Evolutionary conservation across 2,329 filamentous ascomycete genomes (phyloP).

Genomic region (Pseudogymnoascus sp.): DNA sequence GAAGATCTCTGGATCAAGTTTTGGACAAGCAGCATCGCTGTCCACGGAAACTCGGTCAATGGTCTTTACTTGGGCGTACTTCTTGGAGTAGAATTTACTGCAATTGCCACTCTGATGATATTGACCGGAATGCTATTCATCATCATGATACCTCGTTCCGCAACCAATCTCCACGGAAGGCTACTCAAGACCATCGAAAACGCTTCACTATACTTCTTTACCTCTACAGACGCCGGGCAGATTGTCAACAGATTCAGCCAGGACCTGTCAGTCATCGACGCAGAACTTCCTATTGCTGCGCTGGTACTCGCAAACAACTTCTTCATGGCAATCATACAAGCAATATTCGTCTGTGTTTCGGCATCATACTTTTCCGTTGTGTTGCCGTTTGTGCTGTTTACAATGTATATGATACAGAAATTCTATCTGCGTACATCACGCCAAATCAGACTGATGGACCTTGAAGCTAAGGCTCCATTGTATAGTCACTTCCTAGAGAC

Average conservation of each 20-base stretch:
- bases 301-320: conserved; percentile 26
- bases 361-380: conserved; percentile 39
- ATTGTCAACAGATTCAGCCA: conserved; percentile 40
- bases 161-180: conserved; percentile 39
- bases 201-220: conserved; percentile 37
- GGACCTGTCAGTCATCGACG: conserved; percentile 29
- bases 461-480: conserved; percentile 53
- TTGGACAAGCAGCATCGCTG: conserved; percentile 28
- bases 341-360: conserved; percentile 28
- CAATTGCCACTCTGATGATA: conserved; percentile 11
- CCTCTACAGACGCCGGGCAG: conserved; percentile 34
- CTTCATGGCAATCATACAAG: conserved; percentile 35
- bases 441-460: conserved; percentile 50
- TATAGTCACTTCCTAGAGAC: conserved; percentile 51
- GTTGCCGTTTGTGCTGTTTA: conserved; percentile 40
- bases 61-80: conserved; percentile 18
- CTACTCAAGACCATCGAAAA: conserved; percentile 37
- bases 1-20: conserved; percentile 35
- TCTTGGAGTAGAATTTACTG: conserved; percentile 10
- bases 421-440: conserved; percentile 53
- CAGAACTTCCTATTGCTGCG: conserved; percentile 20
- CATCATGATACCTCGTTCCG: conserved; percentile 45
- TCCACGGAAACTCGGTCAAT: conserved; percentile 19
- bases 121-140: conserved; percentile 37
- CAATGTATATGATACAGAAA: conserved; percentile 44